Conservation (phyloP, 1,284 basidiomycete species). For the Sporisorium exsertum region DNA sequence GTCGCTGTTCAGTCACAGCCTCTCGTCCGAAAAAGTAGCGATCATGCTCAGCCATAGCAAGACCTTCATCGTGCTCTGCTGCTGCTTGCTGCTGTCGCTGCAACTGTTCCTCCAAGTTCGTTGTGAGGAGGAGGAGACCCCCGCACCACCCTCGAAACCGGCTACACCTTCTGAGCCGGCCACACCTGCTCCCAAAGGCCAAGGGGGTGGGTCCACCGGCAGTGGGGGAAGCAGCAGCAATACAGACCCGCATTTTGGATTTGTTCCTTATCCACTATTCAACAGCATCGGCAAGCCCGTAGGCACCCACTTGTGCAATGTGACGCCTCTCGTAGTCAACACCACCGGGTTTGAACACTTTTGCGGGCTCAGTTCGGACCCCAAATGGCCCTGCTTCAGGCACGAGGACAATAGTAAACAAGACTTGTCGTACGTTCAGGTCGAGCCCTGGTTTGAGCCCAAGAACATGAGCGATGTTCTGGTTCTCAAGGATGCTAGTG, state of each 20-base stretch:
- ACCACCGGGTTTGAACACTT: neutral
- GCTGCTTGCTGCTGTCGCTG: neutral
- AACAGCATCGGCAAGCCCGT: neutral
- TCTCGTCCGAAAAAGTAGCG: neutral
- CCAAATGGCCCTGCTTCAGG: constrained; percentile 19
- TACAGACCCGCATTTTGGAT: neutral
- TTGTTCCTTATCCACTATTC: neutral
- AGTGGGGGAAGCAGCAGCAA: neutral
- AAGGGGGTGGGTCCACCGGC: neutral
- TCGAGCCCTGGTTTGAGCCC: constrained; percentile 10
- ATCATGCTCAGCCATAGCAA: neutral
- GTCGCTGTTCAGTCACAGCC: neutral
- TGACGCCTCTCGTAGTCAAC: constrained; percentile 1
- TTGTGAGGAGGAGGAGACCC: neutral
- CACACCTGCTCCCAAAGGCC: neutral
- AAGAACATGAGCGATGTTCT: constrained; percentile 3
- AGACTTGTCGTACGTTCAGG: neutral
- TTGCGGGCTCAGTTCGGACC: neutral
- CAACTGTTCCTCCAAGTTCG: neutral
- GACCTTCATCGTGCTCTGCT: neutral
- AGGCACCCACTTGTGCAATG: neutral
- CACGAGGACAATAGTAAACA: neutral
- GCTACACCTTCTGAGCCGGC: neutral
- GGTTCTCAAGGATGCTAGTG: neutral
- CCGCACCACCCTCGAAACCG: too few species aligned